These are phyloP conservation scores for Aspergillus felis DNA, from an alignment of 2,329 filamentous ascomycete species.

Conservation along the genomic window DNA sequence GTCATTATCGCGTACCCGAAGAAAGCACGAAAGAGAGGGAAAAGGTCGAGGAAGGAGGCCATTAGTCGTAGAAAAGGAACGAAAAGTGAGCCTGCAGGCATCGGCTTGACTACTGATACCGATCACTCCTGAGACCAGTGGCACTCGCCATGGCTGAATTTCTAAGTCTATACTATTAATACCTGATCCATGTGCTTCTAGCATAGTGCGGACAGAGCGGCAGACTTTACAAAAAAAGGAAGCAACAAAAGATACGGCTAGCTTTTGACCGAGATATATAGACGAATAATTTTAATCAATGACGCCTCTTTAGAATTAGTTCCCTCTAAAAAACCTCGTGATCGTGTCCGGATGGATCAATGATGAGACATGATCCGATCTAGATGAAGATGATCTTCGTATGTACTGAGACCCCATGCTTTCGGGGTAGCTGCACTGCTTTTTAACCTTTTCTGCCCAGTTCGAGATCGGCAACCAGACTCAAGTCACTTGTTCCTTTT, in stretches of 20 bases:
- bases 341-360: not conserved
- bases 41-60: not conserved
- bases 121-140: not conserved
- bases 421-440: not conserved
- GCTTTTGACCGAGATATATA: not conserved
- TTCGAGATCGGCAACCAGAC: slow-evolving; percentile 39
- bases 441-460: slow-evolving; percentile 32
- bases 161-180: not conserved
- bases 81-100: slow-evolving; percentile 4
- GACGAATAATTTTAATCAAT: not conserved
- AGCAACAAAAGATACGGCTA: not conserved
- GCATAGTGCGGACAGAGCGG: not conserved
- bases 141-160: not conserved
- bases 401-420: not conserved
- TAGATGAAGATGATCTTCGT: not conserved
- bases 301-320: not conserved
- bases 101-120: not conserved
- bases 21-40: slow-evolving; percentile 4
- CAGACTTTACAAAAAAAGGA: not conserved
- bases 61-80: slow-evolving; percentile 1
- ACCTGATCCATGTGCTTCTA: not conserved
- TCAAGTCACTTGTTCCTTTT: slow-evolving; percentile 28
- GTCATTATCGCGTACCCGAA: slow-evolving; percentile 3
- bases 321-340: not conserved
- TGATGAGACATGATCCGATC: not conserved